phyloP scores from a whole-genome alignment of 192 early-diverging fungal genomes.

The Coemansia sp. region DNA sequence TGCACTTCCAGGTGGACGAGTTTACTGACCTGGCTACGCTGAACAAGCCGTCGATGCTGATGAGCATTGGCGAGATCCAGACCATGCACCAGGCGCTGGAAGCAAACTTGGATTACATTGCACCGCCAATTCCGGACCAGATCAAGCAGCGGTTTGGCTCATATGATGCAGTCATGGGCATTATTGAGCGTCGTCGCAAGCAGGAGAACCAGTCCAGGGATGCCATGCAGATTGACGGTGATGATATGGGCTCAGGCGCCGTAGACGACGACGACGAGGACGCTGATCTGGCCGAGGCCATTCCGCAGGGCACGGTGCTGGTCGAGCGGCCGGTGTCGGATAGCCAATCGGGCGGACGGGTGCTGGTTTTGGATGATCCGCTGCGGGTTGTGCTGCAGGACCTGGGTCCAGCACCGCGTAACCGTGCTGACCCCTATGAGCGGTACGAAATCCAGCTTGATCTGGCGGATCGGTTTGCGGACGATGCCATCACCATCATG shows the following conservation, averaged over 20 bases:
- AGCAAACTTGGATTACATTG: slow-evolving; percentile 76
- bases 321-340: slow-evolving; percentile 41
- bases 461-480: slow-evolving; percentile 60
- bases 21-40: slow-evolving; percentile 77
- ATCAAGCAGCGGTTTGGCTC: slow-evolving; percentile 53
- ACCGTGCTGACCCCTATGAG: slow-evolving; percentile 46
- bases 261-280: slow-evolving; percentile 45
- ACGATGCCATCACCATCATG: slow-evolving; percentile 55
- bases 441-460: slow-evolving; percentile 54
- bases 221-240: slow-evolving; percentile 11
- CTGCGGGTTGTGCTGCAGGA: slow-evolving; percentile 66
- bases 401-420: slow-evolving; percentile 59
- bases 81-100: slow-evolving; percentile 80
- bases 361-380: slow-evolving; percentile 60
- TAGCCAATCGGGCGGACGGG: slow-evolving; percentile 17
- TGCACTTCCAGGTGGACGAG: slow-evolving; percentile 87
- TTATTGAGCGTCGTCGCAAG: slow-evolving; percentile 49
- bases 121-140: slow-evolving; percentile 54
- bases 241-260: background rate
- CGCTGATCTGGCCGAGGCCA: slow-evolving; percentile 45
- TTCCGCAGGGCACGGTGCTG: slow-evolving; percentile 52
- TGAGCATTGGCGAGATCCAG: slow-evolving; percentile 88
- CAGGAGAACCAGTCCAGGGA: slow-evolving; percentile 26
- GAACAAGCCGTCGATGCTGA: slow-evolving; percentile 83
- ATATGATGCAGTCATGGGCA: slow-evolving; percentile 51